These are phyloP conservation scores for Carex scoparia DNA, from an alignment of 176 grass and related monocot species.

Conservation along the genomic window DNA sequence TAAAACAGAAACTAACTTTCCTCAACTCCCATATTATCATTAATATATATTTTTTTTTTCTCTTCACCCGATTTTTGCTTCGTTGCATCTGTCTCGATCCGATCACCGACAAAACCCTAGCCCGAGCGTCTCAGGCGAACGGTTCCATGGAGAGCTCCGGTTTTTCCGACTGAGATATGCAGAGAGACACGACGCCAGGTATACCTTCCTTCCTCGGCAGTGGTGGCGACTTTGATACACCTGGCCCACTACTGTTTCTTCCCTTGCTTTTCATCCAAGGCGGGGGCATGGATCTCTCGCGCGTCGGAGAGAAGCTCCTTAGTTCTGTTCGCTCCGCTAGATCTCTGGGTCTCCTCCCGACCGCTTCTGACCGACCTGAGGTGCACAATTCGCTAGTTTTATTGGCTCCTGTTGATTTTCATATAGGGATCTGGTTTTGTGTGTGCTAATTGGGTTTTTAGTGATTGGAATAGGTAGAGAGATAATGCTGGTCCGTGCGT, in stretches of 20 bases:
- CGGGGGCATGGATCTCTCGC: constrained; percentile 95
- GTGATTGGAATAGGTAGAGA: neutral
- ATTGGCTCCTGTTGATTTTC: neutral
- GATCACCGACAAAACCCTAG: constrained; percentile 22
- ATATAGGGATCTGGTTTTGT: neutral
- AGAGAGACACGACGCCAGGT: constrained; percentile 38
- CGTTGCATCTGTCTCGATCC: constrained; percentile 4
- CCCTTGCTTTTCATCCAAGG: constrained; percentile 95
- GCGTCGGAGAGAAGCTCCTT: constrained; percentile 94
- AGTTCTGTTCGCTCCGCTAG: constrained; percentile 96
- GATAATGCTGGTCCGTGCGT: neutral
- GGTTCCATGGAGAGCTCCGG: constrained; percentile 19
- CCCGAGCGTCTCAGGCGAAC: neutral
- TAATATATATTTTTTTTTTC: neutral
- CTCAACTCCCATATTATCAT: neutral
- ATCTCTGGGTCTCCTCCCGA: constrained; percentile 69
- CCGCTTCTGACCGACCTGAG: constrained; percentile 4
- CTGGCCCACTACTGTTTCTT: constrained; percentile 84
- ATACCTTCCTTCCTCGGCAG: constrained; percentile 43
- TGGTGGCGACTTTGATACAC: constrained; percentile 53
- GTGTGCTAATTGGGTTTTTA: neutral
- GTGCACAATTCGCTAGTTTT: neutral
- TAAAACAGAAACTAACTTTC: neutral
- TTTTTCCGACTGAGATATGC: constrained; percentile 47
- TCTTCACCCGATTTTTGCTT: neutral